Evolutionary conservation across 2,329 filamentous ascomycete species (phyloP), one percentile per base, ranked within the genome.

Genomic region (Cladosporium sp.): DNA sequence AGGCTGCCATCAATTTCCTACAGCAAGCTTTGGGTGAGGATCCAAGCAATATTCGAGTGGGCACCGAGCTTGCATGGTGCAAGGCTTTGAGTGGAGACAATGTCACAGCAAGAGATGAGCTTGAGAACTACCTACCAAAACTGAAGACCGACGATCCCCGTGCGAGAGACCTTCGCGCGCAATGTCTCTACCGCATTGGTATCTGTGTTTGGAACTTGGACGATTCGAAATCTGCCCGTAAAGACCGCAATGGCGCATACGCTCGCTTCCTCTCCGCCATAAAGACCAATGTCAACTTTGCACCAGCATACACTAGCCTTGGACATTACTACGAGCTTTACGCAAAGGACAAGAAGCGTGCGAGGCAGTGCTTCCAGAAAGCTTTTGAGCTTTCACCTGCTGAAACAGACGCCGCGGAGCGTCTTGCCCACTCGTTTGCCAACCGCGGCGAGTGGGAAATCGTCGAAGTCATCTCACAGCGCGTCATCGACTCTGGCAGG

Each of bases 361-460:
- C 93, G 8, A 83, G 90, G n/a, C 87, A 89, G 62, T 97, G 93
- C 70, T 97, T 97, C 67, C 90, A 97, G 66, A 97, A 97, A 71
- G 94, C 94, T 0, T 89, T 99, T 50, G 94, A 99, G 71, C 77
- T 99, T 3, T 99, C 94, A 0, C 78, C 91, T 0, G 87, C 89
- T 0, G 94, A 99, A 70, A 83, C 96, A 1, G 80, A 88, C 64
- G 91, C 94, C 35, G 94, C 94, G 0, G 90, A 97, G 72, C 84
- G 91, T 25, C 81, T 99, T 15, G 92, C 94, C 1, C 83, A 84
- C 59, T 86, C 86, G 0, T 99, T 97, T 71, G 93, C 95, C 0
- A 86, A 96, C 55, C 87, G 91, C 63, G 86, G 89, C 36, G 94
- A 99, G 67, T 99, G 94, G 94, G 94, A 97, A 64, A 85, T 95